A percentile compares a stretch with the other conserved stretches of the same genome.
These are phyloP conservation scores for Alternaria incomplexa DNA, from an alignment of 2,329 filamentous ascomycete genomes.

Conservation along the genomic window DNA sequence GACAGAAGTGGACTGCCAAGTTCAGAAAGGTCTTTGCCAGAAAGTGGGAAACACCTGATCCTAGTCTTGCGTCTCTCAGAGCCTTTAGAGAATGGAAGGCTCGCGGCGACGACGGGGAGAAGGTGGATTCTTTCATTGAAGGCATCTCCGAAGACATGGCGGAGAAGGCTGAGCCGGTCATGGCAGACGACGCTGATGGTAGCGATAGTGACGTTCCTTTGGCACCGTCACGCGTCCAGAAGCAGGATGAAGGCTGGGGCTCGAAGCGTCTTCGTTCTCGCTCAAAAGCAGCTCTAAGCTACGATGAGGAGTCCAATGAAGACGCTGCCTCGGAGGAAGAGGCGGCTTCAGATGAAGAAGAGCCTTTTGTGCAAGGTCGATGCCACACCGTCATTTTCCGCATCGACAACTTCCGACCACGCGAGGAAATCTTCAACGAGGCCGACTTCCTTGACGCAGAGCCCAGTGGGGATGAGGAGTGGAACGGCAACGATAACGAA, in stretches of 20 bases:
- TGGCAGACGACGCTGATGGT: slow-evolving; percentile 8
- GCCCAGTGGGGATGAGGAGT: slow-evolving; percentile 62
- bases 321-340: slow-evolving; percentile 30
- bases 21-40: slow-evolving; percentile 72
- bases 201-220: slow-evolving; percentile 39
- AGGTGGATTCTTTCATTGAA: slow-evolving; percentile 35
- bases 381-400: slow-evolving; percentile 73
- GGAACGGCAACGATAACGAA: slow-evolving; percentile 63
- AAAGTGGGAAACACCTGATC: slow-evolving; percentile 52
- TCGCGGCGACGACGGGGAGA: slow-evolving; percentile 1
- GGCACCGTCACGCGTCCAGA: slow-evolving; percentile 21
- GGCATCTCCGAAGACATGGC: slow-evolving; percentile 13
- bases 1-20: slow-evolving; percentile 76
- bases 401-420: slow-evolving; percentile 77
- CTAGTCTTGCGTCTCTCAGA: slow-evolving; percentile 50
- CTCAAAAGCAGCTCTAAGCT: slow-evolving; percentile 29
- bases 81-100: slow-evolving; percentile 52
- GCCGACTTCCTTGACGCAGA: slow-evolving; percentile 73
- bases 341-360: slow-evolving; percentile 19
- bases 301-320: slow-evolving; percentile 39
- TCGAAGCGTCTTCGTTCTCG: slow-evolving; percentile 40
- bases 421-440: slow-evolving; percentile 72
- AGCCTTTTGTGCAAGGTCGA: slow-evolving; percentile 66
- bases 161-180: background rate
- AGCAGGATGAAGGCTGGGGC: slow-evolving; percentile 36